Base-by-base conservation (phyloP, 345 rosid genomes). In the Murraya koenigii region DNA sequence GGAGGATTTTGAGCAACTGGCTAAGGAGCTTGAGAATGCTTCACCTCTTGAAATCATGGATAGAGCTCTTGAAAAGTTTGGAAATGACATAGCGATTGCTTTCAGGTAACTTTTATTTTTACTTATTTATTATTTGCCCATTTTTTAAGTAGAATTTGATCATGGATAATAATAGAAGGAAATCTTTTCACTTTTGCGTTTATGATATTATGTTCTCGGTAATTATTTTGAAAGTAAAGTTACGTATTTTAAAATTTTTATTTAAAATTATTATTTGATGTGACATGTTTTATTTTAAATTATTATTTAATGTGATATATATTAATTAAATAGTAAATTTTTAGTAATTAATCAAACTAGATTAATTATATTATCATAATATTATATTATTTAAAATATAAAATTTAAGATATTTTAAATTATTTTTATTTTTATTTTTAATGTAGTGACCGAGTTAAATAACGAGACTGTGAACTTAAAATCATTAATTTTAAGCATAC, bases 11-110 rank as follows among this genome's bases (percentile, higher is more conserved):
- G 90, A 88, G 75, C 84, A 74, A 65, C 79, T 95, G 77, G 92
- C 94, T 0, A 90, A 88, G 39, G 84, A 83, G 3, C 95, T 93
- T 30, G 82, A 72, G 33, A 81, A 82, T 55, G 95, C 97, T 76
- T 95, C 99, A 73, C 97, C 99, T 33, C 92, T 93, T 73, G 96
- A 90, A 74, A 88, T 93, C 73, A 89, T 93, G 90, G 98, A 95
- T n/a, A 93, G 85, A 80, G 99, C 98, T 22, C 88, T 95, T 3
- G 93, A 89, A 84, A 87, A 79, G 80, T 95, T 95, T 52, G 98
- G 99, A 35, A 70, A 85, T 56, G 92, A 93, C 32, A 95, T 95
- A 44, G 99, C 98, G 4, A 92, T 95, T 60, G 99, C 99, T 58
- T 95, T 95, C 88, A 95, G 97, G 99, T 93, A 80, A 30, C 66